These are phyloP conservation scores for Aspergillus olivimuriae DNA, from an alignment of 495 filamentous ascomycete species.

Conservation along the genomic window DNA sequence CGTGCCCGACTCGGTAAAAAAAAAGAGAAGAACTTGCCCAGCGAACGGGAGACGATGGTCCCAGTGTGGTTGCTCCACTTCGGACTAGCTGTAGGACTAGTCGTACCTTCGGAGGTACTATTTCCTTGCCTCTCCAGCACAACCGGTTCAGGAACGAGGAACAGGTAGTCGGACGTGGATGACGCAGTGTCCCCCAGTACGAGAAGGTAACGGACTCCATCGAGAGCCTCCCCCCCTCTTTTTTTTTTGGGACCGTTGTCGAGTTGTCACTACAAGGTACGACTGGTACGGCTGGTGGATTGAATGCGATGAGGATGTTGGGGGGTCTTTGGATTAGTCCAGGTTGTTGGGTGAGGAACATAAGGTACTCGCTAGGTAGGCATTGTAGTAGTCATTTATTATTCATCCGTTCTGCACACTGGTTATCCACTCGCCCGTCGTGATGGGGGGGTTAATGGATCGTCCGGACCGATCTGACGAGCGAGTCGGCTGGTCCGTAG, in stretches of 20 bases:
- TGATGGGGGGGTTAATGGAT: not conserved
- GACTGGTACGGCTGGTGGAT: too few species aligned
- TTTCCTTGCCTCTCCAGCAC: too few species aligned
- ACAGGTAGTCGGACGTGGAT: too few species aligned
- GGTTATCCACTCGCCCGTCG: not conserved
- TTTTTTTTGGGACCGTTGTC: not conserved
- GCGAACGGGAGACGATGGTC: too few species aligned
- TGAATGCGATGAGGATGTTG: not conserved
- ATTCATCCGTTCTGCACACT: not conserved
- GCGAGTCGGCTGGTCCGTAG: not conserved
- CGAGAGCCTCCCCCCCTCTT: too few species aligned
- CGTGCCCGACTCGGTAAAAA: not conserved
- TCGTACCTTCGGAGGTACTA: not conserved
- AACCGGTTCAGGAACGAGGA: not conserved
- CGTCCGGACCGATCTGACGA: too few species aligned
- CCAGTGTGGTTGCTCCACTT: not conserved
- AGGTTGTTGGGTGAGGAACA: too few species aligned
- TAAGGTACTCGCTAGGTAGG: too few species aligned
- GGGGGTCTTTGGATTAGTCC: constrained; percentile 1
- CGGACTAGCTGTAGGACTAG: not conserved
- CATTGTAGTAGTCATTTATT: not conserved
- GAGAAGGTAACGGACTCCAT: too few species aligned
- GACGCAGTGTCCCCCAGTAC: too few species aligned
- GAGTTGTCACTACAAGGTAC: too few species aligned
- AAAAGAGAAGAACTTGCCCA: not conserved